A percentile compares a stretch with the other conserved stretches of the same genome.
Evolutionary conservation across 1,139 yeast species (phyloP).

Genomic region (Blastobotrys arbuscula): DNA sequence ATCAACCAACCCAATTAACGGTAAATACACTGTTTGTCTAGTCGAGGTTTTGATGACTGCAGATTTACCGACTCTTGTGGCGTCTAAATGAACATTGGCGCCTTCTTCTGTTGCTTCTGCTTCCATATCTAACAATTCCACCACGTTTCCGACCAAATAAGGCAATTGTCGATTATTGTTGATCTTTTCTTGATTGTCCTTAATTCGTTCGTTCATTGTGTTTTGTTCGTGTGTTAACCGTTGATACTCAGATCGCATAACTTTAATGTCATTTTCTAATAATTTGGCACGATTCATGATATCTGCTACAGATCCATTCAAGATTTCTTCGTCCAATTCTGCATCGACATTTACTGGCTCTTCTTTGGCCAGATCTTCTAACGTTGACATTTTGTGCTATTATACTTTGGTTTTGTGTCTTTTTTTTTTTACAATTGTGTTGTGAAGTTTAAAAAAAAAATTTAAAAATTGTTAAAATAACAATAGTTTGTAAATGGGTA

Average conservation of each 20-base stretch:
- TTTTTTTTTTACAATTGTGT: not conserved
- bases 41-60: slow-evolving; percentile 98
- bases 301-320: slow-evolving; percentile 73
- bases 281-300: slow-evolving; percentile 79
- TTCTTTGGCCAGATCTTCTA: slow-evolving; percentile 33
- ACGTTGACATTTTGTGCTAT: slow-evolving; percentile 31
- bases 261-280: slow-evolving; percentile 91
- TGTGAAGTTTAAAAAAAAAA: not conserved
- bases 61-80: slow-evolving; percentile 89
- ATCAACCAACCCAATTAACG: slow-evolving; percentile 92
- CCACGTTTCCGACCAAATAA: slow-evolving; percentile 95
- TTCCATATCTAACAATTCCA: slow-evolving; percentile 85
- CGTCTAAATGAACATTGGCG: slow-evolving; percentile 90
- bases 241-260: slow-evolving; percentile 89
- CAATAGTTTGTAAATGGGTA: too few species aligned
- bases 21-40: slow-evolving; percentile 93
- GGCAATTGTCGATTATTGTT: slow-evolving; percentile 95
- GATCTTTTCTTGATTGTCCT: slow-evolving; percentile 94
- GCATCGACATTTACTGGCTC: slow-evolving; percentile 38
- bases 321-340: slow-evolving; percentile 74
- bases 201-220: slow-evolving; percentile 88
- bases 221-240: slow-evolving; percentile 88
- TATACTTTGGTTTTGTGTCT: slow-evolving; percentile 1
- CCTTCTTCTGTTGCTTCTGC: slow-evolving; percentile 89
- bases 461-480: too few species aligned